A percentile compares a stretch with the other conserved stretches of the same genome.
These are phyloP conservation scores for Citrus sinensis DNA, from an alignment of 345 rosid species.

Conservation along the genomic window DVS_A1.0 CM039164.1:3457501-3458000, in stretches of 20 bases:
- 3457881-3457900: constrained; percentile 63
- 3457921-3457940: constrained; percentile 70
- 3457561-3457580: neutral
- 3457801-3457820: constrained; percentile 48
- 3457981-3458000: constrained; percentile 61
- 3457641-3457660: constrained; percentile 15
- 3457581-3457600: constrained; percentile 16
- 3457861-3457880: constrained; percentile 46
- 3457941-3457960: constrained; percentile 80
- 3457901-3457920: constrained; percentile 70
- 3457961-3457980: constrained; percentile 76
- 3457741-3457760: constrained; percentile 2
- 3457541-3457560: constrained; percentile 5
- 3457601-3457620: constrained; percentile 7
- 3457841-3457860: constrained; percentile 35
- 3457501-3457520: neutral
- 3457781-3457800: constrained; percentile 13
- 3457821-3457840: constrained; percentile 30
- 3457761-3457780: neutral
- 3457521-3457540: neutral
- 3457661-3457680: constrained; percentile 8
- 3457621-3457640: neutral
- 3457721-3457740: neutral
- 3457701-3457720: neutral
- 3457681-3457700: neutral